Evolutionary conservation across 176 grass and related monocot species (phyloP), one percentile per base, ranked within the genome.

Genomic region (Cenchrus americanus): DNA sequence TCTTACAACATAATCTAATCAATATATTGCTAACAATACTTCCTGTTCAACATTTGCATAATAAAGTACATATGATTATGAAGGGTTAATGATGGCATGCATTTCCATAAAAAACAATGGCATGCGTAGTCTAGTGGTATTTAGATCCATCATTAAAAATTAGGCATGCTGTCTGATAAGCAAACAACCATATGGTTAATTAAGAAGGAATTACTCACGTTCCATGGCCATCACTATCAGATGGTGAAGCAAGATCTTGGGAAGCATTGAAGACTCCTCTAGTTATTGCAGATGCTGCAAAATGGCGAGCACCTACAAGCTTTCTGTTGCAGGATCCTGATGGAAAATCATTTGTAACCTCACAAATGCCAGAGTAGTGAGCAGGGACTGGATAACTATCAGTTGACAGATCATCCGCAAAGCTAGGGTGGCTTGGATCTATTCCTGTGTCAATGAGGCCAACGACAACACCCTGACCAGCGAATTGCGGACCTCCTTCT

Each of bases 301-400:
- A 99, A 94, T 99, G 96, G 18, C 87, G 89, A 90, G 96, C 96
- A 72, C 96, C 96, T 44, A 99, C 93, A 15, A 99, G 91, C 62
- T 99, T 99, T 85, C 91, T 94, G 73, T 99, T 99, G 81, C 96
- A 99, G 73, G 96, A 99, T 71, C 93, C 96, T 63, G 93, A 95
- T 54, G 93, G 96, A 80, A 99, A 99, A 88, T 99, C 96, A 78
- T 62, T 84, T 9, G 89, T 99, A 82, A 99, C 96, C 91, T 99
- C 96, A 71, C 96, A 99, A 76, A 84, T 92, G 57, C 96, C 96
- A 58, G 93, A 90, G 71, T 90, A 99, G 77, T 87, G 93, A 86
- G 88, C 69, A 70, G 96, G 96, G 53, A 99, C 75, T 21, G 96
- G 87, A 87, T 92, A 99, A 62, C 49, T 67, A 37, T 94, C 94